These are phyloP conservation scores for Pyricularia sp. DNA, from an alignment of 2,329 filamentous ascomycete genomes.

Conservation along the genomic window DNA sequence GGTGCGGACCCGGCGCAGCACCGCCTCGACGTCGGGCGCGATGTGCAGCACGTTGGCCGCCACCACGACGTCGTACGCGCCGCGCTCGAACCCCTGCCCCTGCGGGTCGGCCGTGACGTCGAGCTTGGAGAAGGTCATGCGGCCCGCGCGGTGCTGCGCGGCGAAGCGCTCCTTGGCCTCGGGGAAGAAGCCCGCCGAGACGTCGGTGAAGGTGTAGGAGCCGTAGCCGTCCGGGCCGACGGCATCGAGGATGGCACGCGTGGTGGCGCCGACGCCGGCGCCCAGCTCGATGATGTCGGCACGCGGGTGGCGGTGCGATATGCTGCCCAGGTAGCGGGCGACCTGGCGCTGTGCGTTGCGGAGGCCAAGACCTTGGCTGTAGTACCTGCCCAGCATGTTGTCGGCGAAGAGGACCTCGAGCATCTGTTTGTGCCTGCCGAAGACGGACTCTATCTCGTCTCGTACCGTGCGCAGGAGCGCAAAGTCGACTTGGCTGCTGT, in stretches of 20 bases:
- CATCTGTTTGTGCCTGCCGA: constrained; percentile 5
- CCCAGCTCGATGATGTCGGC: not conserved
- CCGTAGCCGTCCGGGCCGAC: not conserved
- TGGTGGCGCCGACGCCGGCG: not conserved
- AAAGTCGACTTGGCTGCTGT: constrained; percentile 5
- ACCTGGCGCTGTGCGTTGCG: constrained; percentile 6
- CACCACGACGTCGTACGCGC: constrained; percentile 20
- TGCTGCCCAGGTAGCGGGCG: not conserved
- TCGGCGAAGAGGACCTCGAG: constrained; percentile 4
- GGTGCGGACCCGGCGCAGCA: constrained; percentile 16
- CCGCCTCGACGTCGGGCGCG: constrained; percentile 16
- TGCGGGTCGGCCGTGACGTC: constrained; percentile 17
- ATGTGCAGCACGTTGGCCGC: constrained; percentile 22
- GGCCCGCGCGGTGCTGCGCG: constrained; percentile 12
- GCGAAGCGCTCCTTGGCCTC: constrained; percentile 15
- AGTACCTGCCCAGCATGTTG: constrained; percentile 4
- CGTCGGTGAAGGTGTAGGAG: constrained; percentile 6
- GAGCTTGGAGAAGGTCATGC: not conserved
- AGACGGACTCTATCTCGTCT: constrained; percentile 1
- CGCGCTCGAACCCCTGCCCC: constrained; percentile 16
- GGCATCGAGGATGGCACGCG: not conserved
- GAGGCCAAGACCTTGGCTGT: constrained; percentile 1
- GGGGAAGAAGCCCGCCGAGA: constrained; percentile 4
- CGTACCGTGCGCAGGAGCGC: not conserved
- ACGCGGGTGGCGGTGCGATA: not conserved